Conservation (phyloP, 148 eudicot species). For the Rhododendron henanense region DNA sequence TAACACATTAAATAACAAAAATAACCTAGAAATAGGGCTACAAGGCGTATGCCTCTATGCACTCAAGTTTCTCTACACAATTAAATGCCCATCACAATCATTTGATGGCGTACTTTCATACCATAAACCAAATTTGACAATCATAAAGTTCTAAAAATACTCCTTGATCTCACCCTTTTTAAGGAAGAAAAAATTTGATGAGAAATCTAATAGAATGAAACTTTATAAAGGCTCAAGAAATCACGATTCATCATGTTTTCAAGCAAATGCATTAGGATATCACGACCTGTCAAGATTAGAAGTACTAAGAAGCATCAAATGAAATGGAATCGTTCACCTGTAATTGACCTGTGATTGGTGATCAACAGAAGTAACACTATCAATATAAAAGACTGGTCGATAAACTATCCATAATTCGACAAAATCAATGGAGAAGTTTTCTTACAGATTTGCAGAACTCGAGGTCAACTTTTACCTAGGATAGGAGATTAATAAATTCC, state of each 20-base stretch:
- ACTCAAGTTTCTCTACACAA: too few relatives aligned
- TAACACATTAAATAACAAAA: too few relatives aligned
- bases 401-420: neutral
- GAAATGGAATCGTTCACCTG: neutral
- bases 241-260: neutral
- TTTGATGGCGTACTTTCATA: neutral
- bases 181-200: neutral
- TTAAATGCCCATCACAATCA: neutral
- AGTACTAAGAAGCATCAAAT: neutral
- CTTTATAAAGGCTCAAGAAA: neutral
- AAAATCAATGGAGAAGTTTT: neutral
- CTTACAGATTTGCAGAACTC: neutral
- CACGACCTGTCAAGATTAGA: neutral
- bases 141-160: neutral
- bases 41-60: too few relatives aligned
- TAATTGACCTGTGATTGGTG: neutral
- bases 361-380: neutral
- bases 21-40: too few relatives aligned
- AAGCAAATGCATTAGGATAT: neutral
- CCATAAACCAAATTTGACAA: neutral
- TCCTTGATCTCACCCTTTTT: neutral
- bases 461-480: too few relatives aligned
- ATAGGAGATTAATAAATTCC: neutral
- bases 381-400: neutral
- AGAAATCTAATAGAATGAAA: neutral